A percentile compares a stretch with the other conserved stretches of the same genome.
Evolutionary conservation across 2,329 filamentous ascomycete genomes (phyloP).

Genomic region (Plectosphaerella cucumerina): DNA sequence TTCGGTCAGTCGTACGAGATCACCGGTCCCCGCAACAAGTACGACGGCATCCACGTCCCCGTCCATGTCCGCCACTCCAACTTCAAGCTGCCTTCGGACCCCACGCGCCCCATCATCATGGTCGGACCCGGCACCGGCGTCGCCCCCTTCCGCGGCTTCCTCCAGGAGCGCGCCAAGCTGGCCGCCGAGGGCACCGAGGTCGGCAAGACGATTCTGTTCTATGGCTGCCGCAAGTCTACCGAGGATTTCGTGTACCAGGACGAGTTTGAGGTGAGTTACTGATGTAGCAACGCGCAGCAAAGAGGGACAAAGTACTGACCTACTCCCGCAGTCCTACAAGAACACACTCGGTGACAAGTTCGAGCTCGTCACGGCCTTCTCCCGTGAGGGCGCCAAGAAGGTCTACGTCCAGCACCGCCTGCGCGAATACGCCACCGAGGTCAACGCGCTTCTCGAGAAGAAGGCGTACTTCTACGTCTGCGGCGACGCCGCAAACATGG

Average conservation of each 20-base stretch:
- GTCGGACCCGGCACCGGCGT: conserved; percentile 95
- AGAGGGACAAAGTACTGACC: too few relatives aligned
- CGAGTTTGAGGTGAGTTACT: conserved; percentile 81
- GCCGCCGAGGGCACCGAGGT: conserved; percentile 77
- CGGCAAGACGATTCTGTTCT: conserved; percentile 87
- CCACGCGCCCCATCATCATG: conserved; percentile 91
- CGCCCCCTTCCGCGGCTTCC: conserved; percentile 90
- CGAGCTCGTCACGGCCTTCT: conserved; percentile 89
- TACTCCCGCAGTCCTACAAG: conserved; percentile 65
- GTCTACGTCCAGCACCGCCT: conserved; percentile 96
- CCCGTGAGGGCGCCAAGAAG: conserved; percentile 81
- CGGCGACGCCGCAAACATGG: conserved; percentile 96
- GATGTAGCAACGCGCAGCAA: too few relatives aligned
- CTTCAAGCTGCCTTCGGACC: conserved; percentile 97
- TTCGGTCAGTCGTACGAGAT: conserved; percentile 86
- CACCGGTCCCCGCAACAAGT: conserved; percentile 89
- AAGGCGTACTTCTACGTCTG: conserved; percentile 98
- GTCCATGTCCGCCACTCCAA: conserved; percentile 97
- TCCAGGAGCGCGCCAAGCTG: conserved; percentile 87
- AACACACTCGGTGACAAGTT: conserved; percentile 82
- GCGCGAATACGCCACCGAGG: conserved; percentile 74
- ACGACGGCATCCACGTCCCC: conserved; percentile 90
- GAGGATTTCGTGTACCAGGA: conserved; percentile 92
- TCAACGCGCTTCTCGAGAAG: conserved; percentile 81
- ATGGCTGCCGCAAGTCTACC: conserved; percentile 80